Conservation (phyloP, 208 protist species). For the Crithidia expoeki region DNA sequence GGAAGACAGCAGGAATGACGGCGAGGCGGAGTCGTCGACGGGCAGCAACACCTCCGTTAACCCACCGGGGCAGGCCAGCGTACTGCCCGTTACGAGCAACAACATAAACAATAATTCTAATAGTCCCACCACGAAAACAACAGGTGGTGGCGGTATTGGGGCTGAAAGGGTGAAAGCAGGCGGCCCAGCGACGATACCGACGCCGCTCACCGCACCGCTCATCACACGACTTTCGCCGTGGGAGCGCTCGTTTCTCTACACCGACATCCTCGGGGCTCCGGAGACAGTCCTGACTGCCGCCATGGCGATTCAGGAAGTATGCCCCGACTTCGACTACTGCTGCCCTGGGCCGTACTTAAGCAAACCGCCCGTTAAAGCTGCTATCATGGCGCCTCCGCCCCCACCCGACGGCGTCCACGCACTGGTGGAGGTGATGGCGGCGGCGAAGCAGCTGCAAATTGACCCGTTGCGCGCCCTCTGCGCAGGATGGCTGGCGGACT, state of each 20-base stretch:
- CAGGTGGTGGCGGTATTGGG: neutral
- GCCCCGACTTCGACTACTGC: slow-evolving; percentile 58
- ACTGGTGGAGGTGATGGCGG: slow-evolving; percentile 46
- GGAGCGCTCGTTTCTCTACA: slow-evolving; percentile 72
- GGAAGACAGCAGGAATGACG: slow-evolving; percentile 3
- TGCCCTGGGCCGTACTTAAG: slow-evolving; percentile 45
- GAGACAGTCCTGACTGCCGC: slow-evolving; percentile 29
- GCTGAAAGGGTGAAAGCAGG: neutral
- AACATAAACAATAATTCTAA: neutral
- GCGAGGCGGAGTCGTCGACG: slow-evolving; percentile 5
- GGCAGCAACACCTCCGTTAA: slow-evolving; percentile 20
- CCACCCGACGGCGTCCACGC: slow-evolving; percentile 41
- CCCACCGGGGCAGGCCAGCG: neutral
- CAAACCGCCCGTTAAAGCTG: slow-evolving; percentile 19
- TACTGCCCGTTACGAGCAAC: neutral
- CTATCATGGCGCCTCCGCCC: slow-evolving; percentile 38
- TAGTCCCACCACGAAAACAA: neutral
- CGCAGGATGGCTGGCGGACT: slow-evolving; percentile 68
- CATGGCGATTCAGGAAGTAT: slow-evolving; percentile 34
- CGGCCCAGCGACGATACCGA: slow-evolving; percentile 40
- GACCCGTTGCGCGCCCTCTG: slow-evolving; percentile 60
- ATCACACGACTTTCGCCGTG: slow-evolving; percentile 53
- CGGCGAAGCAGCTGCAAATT: slow-evolving; percentile 60
- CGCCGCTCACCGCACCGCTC: slow-evolving; percentile 62
- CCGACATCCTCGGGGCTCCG: slow-evolving; percentile 49